Evolutionary conservation across 495 filamentous ascomycete species (phyloP).

Genomic region (Cercophora sp.): DNA sequence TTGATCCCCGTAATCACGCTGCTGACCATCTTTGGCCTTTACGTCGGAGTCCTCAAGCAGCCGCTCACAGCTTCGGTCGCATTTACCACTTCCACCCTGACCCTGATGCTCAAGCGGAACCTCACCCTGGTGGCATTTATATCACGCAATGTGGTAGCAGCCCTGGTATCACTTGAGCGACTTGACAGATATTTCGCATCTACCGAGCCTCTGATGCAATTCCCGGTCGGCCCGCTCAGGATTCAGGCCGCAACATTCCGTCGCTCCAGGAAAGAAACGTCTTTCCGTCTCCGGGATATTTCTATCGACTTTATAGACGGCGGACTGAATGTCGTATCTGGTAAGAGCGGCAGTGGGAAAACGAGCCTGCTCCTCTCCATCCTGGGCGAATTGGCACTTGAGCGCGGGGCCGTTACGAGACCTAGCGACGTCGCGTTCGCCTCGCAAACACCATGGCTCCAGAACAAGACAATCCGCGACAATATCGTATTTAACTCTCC

Average conservation of each 20-base stretch:
- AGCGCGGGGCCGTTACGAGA: slow-evolving; percentile 39
- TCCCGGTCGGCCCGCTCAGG: slow-evolving; percentile 40
- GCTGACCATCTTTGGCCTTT: slow-evolving; percentile 41
- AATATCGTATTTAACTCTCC: slow-evolving; percentile 55
- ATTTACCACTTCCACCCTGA: slow-evolving; percentile 45
- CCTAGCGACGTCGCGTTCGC: slow-evolving; percentile 51
- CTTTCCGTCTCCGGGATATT: slow-evolving; percentile 45
- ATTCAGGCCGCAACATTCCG: slow-evolving; percentile 41
- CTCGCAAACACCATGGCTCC: slow-evolving; percentile 54
- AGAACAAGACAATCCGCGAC: slow-evolving; percentile 50
- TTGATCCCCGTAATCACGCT: slow-evolving; percentile 40
- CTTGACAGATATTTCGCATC: slow-evolving; percentile 44
- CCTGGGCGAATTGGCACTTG: slow-evolving; percentile 55
- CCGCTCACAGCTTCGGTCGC: slow-evolving; percentile 44
- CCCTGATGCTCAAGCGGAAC: slow-evolving; percentile 41
- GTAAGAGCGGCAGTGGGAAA: slow-evolving; percentile 60
- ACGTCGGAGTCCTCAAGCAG: slow-evolving; percentile 39
- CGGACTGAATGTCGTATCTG: slow-evolving; percentile 50
- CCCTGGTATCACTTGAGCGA: slow-evolving; percentile 41
- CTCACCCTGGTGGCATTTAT: slow-evolving; percentile 38
- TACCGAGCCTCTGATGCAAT: slow-evolving; percentile 35
- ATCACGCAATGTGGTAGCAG: slow-evolving; percentile 36
- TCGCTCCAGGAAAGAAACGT: slow-evolving; percentile 39
- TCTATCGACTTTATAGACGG: slow-evolving; percentile 48
- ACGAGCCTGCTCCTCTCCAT: slow-evolving; percentile 59